Conservation (phyloP, 495 filamentous ascomycete genomes). For the Daldinia caldariorum region DNA sequence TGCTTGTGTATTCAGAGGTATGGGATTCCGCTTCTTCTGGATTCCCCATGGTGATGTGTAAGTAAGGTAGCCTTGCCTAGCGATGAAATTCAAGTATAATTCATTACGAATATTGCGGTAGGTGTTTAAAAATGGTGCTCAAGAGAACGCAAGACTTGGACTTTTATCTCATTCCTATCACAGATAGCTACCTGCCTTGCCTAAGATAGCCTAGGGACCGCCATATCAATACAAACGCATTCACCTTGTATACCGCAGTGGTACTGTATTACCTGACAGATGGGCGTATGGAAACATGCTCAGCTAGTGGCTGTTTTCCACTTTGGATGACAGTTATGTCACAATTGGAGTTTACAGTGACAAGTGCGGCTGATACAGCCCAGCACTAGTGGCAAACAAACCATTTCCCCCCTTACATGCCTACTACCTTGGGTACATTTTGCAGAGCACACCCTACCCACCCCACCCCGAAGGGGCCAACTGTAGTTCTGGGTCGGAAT, state of each 20-base stretch:
- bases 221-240: no score
- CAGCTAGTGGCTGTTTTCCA: neutral
- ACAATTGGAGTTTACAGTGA: neutral
- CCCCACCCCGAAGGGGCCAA: neutral
- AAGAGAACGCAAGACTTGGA: no score
- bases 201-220: no score
- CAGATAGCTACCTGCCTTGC: no score
- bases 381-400: neutral
- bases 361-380: neutral
- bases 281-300: no score
- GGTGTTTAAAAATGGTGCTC: no score
- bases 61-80: neutral
- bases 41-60: constrained; percentile 1
- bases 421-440: neutral
- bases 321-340: no score
- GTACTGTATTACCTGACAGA: no score
- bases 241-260: no score
- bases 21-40: neutral
- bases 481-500: neutral
- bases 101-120: neutral
- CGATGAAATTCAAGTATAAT: neutral
- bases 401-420: neutral
- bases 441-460: neutral
- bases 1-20: neutral
- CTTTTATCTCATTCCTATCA: no score